These are phyloP conservation scores for Ascomycota sp. DNA, from an alignment of 2,329 filamentous ascomycete genomes.

Conservation along the genomic window DNA sequence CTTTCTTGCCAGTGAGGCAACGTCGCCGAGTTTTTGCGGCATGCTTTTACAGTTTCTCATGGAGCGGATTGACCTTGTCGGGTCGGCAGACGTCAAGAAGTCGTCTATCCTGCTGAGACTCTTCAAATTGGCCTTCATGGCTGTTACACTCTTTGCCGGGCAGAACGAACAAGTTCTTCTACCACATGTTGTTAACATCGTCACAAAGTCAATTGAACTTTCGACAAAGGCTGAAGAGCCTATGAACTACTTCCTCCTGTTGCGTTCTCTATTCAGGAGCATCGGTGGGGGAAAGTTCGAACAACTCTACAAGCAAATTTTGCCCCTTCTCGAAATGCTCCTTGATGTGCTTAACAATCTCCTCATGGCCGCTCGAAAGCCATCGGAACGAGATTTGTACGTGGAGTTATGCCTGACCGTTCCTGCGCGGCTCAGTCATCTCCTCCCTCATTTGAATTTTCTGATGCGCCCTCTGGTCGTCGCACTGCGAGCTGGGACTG, in stretches of 20 bases:
- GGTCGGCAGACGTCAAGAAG: conserved; percentile 74
- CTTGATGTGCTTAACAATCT: conserved; percentile 92
- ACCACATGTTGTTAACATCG: conserved; percentile 89
- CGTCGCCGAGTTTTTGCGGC: conserved; percentile 87
- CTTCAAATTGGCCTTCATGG: conserved; percentile 98
- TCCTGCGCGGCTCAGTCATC: conserved; percentile 76
- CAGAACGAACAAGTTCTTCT: conserved; percentile 92
- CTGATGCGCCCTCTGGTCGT: conserved; percentile 96
- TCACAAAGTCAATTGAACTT: conserved; percentile 88
- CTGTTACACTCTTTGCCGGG: conserved; percentile 78
- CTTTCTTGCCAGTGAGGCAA: conserved; percentile 94
- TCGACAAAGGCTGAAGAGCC: conserved; percentile 91
- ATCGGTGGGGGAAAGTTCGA: conserved; percentile 96
- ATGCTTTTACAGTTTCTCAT: conserved; percentile 96
- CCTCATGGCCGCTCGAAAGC: conserved; percentile 71
- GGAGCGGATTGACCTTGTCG: conserved; percentile 87
- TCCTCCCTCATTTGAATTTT: conserved; percentile 85
- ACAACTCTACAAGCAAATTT: conserved; percentile 90
- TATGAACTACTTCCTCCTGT: conserved; percentile 91
- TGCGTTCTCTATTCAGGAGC: conserved; percentile 81
- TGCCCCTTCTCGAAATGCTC: conserved; percentile 90
- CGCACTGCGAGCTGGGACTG: conserved; percentile 70
- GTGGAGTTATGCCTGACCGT: conserved; percentile 94
- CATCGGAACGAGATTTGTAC: conserved; percentile 78
- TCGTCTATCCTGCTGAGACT: conserved; percentile 79